Base-by-base conservation (phyloP, 495 filamentous ascomycete genomes). In the Trichoderma virens region DNA sequence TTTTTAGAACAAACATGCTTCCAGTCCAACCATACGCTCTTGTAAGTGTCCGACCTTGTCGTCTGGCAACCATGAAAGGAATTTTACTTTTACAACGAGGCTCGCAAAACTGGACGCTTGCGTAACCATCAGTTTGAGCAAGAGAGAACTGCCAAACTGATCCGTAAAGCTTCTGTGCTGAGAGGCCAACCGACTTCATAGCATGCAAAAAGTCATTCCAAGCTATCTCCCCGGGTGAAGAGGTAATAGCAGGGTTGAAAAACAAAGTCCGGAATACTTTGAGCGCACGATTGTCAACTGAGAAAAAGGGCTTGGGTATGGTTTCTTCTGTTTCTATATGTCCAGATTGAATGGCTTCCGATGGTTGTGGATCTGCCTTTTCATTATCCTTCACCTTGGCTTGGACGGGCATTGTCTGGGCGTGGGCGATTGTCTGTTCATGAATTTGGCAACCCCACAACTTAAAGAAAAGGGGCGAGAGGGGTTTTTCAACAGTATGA, bases 131-230 rank as follows among this genome's bases (percentile, higher is more conserved):
- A 16, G 5, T 5, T 16, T 18, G 8, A 16, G 41, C 5, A 16
- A 5, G 13, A 5, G 13, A 66, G 65, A 85, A 84, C 25, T 81
- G 75, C 83, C 82, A 85, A 5, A 80, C 76, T 6, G 76, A 80
- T 2, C 83, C 82, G 62, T 83, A 79, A 1, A 85, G 73, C 65
- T 85, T 84, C 71, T 79, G 63, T 0, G 74, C 68, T 0, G 64
- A 25, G 60, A 85, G 82, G 9, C 82, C 82, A 1, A 72, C 75
- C 1, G 72, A 72, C 7, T 59, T 59, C 80, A 86, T 80, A 0
- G 82, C 82, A 61, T 78, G 73, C 32, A 86, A 67, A 64, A 85
- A 82, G 64, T 83, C 82, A 41, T 47, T 68, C 82, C 81, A 85
- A 0, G 77, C 45, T 5, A 85, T 59, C 62, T 85, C 81, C 3